A percentile compares a stretch with the other conserved stretches of the same genome.
Conservation (phyloP, 257 asterid species). For the Plectranthus barbatus region DNA sequence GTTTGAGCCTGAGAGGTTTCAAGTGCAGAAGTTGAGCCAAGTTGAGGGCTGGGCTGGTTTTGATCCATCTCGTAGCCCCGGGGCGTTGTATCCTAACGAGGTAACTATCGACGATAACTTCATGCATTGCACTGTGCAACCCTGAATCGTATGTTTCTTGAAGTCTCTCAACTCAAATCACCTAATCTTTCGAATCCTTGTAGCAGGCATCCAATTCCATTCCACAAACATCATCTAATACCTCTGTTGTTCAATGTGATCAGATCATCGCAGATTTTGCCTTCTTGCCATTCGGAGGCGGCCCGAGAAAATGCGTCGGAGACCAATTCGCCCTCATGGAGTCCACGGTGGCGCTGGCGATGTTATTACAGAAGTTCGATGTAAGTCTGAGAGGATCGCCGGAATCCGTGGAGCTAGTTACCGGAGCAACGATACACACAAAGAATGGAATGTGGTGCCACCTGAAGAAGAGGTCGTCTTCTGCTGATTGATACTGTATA, state of each 20-base stretch:
- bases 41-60: conserved; percentile 95
- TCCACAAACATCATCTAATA: neutral
- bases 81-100: conserved; percentile 96
- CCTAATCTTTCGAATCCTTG: too few relatives aligned
- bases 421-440: conserved; percentile 96
- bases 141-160: too few relatives aligned
- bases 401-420: conserved; percentile 69
- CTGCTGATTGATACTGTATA: neutral
- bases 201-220: too few relatives aligned
- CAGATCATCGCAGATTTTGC: conserved; percentile 83
- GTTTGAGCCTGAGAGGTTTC: conserved; percentile 92
- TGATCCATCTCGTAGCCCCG: conserved; percentile 90
- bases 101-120: conserved; percentile 14
- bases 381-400: conserved; percentile 35
- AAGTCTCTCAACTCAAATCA: too few relatives aligned
- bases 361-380: conserved; percentile 64
- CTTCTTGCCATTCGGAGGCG: conserved; percentile 97
- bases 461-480: conserved; percentile 44
- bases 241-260: neutral
- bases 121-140: too few relatives aligned
- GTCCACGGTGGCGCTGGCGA: conserved; percentile 81
- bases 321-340: conserved; percentile 98
- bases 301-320: conserved; percentile 95
- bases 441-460: conserved; percentile 88
- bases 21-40: conserved; percentile 37